phyloP scores from a whole-genome alignment of 1,139 yeast genomes.

The Geotrichum restrictum region DNA sequence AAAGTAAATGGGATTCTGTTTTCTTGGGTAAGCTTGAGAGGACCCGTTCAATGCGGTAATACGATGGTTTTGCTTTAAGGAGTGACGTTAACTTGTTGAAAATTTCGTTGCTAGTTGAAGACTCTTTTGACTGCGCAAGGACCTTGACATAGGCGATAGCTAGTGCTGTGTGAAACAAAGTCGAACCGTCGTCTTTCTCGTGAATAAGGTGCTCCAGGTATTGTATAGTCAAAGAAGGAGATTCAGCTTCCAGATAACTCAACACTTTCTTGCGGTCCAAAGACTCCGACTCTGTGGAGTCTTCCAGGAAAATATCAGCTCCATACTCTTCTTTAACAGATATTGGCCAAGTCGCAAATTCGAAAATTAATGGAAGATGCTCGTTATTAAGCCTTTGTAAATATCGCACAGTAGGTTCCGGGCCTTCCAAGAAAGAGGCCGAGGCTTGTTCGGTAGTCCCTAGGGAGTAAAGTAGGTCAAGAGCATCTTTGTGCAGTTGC shows the following conservation, averaged over 20 bases:
- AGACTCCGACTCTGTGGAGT: conserved; percentile 58
- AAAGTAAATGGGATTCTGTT: conserved; percentile 24
- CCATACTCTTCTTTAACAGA: conserved; percentile 43
- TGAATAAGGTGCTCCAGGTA: conserved; percentile 63
- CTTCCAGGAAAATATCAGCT: conserved; percentile 61
- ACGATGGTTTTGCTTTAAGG: conserved; percentile 11
- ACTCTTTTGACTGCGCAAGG: conserved; percentile 26
- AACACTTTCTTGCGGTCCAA: conserved; percentile 55
- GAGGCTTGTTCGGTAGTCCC: conserved; percentile 15
- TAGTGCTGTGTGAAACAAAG: conserved; percentile 51
- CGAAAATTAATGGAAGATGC: conserved; percentile 53
- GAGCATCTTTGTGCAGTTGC: conserved; percentile 61
- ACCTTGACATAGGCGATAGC: conserved; percentile 53
- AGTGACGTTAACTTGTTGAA: conserved; percentile 27
- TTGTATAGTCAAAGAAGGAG: conserved; percentile 42
- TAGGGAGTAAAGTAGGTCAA: conserved; percentile 50
- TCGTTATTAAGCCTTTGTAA: conserved; percentile 56
- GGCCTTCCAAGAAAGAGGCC: conserved; percentile 36
- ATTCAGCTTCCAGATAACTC: conserved; percentile 40
- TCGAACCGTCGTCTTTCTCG: conserved; percentile 44
- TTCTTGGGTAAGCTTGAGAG: conserved; percentile 33
- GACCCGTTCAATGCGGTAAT: conserved; percentile 39
- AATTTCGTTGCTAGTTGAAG: conserved; percentile 25
- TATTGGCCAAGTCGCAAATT: conserved; percentile 58
- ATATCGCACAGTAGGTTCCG: conserved; percentile 56